These are phyloP conservation scores for Crithidia fasciculata DNA, from an alignment of 208 protist species.

Conservation along the genomic window DNA sequence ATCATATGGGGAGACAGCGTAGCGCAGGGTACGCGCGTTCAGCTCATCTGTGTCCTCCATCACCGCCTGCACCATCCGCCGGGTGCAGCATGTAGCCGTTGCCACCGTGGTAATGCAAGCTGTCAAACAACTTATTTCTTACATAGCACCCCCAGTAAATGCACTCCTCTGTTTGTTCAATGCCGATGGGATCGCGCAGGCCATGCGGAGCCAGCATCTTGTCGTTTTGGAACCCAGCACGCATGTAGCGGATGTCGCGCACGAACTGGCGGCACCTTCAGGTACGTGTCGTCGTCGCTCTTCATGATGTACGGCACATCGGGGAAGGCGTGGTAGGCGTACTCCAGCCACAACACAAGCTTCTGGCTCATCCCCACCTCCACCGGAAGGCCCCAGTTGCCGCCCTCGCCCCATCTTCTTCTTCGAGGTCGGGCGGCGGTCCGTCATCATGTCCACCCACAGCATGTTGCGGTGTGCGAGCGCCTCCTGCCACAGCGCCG, in stretches of 20 bases:
- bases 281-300: conserved; percentile 48
- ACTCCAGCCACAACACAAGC: conserved; percentile 32
- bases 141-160: conserved; percentile 3
- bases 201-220: neutral
- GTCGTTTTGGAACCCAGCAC: neutral
- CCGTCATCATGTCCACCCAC: conserved; percentile 25
- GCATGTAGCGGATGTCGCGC: conserved; percentile 28
- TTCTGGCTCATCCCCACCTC: conserved; percentile 42
- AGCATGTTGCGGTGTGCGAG: conserved; percentile 19
- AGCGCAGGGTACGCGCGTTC: neutral
- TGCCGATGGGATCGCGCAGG: neutral
- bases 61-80: neutral
- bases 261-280: conserved; percentile 46
- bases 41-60: neutral
- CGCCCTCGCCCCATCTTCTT: conserved; percentile 20
- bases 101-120: neutral
- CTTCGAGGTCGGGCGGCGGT: conserved; percentile 14
- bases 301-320: conserved; percentile 34
- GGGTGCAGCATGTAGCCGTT: conserved; percentile 5
- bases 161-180: neutral
- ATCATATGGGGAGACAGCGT: neutral
- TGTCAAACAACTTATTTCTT: neutral
- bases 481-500: conserved; percentile 28
- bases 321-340: conserved; percentile 29
- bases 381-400: conserved; percentile 28